Evolutionary conservation across 192 early-diverging fungal species (phyloP).

Genomic region (Entrophospora sp.): DNA sequence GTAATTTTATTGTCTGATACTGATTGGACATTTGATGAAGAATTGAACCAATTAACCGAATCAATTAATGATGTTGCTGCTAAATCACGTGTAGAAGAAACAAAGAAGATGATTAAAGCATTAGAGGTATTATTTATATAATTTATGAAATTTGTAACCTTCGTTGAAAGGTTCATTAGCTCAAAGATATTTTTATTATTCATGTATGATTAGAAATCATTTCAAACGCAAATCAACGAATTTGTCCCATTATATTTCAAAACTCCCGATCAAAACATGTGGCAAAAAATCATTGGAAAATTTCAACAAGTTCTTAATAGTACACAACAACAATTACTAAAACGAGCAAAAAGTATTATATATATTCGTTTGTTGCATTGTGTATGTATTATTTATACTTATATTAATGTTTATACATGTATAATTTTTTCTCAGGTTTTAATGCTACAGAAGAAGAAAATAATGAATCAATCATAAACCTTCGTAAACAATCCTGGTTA

Average conservation of each 20-base stretch:
- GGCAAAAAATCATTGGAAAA: conserved; percentile 58
- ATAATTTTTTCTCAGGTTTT: conserved; percentile 26
- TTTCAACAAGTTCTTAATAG: conserved; percentile 46
- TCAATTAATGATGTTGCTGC: conserved; percentile 52
- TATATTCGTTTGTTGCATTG: no score
- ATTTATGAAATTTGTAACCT: conserved; percentile 7
- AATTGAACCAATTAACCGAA: conserved; percentile 44
- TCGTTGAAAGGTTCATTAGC: no score
- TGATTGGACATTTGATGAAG: conserved; percentile 63
- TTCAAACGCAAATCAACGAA: conserved; percentile 57
- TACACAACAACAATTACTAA: conserved; percentile 40
- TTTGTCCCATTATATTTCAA: conserved; percentile 60
- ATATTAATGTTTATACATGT: neutral
- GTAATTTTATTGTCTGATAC: conserved; percentile 52
- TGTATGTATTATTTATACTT: neutral
- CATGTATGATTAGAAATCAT: conserved; percentile 27
- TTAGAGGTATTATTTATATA: conserved; percentile 33
- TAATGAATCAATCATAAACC: conserved; percentile 35
- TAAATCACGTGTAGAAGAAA: conserved; percentile 55
- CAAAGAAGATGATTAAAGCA: conserved; percentile 53
- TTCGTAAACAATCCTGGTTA: conserved; percentile 68
- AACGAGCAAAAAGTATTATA: conserved; percentile 46
- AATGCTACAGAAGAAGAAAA: conserved; percentile 46
- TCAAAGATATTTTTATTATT: conserved; percentile 23
- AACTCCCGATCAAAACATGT: conserved; percentile 57